Conservation (phyloP, 2,329 filamentous ascomycete species). For the Chaetomiaceae sp. region DNA sequence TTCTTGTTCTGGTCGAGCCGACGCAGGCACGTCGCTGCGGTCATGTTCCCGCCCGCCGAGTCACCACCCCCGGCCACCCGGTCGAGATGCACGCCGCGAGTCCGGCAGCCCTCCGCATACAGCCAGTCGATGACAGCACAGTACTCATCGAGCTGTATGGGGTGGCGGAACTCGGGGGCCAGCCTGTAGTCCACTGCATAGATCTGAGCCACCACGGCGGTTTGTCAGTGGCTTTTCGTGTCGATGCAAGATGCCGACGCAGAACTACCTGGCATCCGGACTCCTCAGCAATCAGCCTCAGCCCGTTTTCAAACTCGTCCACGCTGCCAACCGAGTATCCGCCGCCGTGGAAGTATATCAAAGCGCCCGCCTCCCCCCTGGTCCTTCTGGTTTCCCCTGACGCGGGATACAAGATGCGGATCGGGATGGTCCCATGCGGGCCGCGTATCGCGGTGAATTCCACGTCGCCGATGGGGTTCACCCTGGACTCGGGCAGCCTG, state of each 20-base stretch:
- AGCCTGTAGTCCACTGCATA: constrained; percentile 13
- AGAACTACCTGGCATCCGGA: constrained; percentile 13
- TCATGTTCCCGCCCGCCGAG: constrained; percentile 13
- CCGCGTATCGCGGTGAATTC: constrained; percentile 18
- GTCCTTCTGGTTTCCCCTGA: neutral
- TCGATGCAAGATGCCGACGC: neutral
- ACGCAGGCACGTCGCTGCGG: constrained; percentile 10
- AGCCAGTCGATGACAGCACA: constrained; percentile 18
- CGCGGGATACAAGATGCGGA: constrained; percentile 12
- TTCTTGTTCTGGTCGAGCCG: constrained; percentile 9
- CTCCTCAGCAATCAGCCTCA: constrained; percentile 15
- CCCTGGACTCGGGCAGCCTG: neutral
- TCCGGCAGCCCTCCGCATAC: neutral
- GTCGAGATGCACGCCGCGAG: constrained; percentile 8
- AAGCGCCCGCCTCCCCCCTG: constrained; percentile 6
- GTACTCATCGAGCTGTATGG: constrained; percentile 16
- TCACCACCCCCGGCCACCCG: constrained; percentile 14
- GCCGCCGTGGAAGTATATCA: constrained; percentile 18
- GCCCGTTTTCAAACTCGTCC: constrained; percentile 17
- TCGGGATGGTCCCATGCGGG: constrained; percentile 15
- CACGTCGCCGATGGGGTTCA: constrained; percentile 11
- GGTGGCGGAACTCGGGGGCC: constrained; percentile 16
- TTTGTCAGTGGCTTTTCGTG: too few relatives aligned
- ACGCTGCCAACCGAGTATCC: constrained; percentile 12
- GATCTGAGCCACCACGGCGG: too few relatives aligned